Conservation (phyloP, 2,329 filamentous ascomycete genomes). For the Phyllosticta citrichinensis region DNA sequence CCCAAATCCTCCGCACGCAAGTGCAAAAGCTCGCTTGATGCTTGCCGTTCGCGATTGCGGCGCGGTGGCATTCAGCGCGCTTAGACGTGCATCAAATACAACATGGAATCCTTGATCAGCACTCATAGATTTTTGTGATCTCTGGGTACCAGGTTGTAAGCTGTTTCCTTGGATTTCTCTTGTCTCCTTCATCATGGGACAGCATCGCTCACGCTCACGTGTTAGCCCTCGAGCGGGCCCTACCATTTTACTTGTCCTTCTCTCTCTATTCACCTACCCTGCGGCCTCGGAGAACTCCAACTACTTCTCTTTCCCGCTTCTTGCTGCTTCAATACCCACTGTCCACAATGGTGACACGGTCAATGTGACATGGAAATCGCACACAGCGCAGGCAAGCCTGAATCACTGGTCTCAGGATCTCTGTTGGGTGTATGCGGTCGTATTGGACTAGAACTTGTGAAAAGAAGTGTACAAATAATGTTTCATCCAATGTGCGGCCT, state of each 20-base stretch:
- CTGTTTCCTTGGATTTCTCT: not conserved
- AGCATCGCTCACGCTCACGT: not conserved
- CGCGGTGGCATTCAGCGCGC: not conserved
- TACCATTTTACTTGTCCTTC: not conserved
- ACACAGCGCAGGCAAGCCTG: not conserved
- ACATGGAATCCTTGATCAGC: not conserved
- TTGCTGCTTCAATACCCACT: not conserved
- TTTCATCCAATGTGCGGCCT: too few relatives aligned
- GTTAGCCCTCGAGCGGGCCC: not conserved
- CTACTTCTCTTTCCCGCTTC: constrained; percentile 1
- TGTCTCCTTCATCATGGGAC: not conserved
- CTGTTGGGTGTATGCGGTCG: not conserved
- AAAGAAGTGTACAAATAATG: too few relatives aligned
- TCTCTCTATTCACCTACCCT: not conserved
- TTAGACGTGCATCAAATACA: not conserved
- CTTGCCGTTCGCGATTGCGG: not conserved
- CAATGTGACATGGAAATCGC: constrained; percentile 4
- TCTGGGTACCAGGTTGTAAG: not conserved
- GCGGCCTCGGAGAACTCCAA: not conserved
- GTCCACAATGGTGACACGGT: constrained; percentile 3
- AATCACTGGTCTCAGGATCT: not conserved
- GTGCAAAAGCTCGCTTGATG: not conserved
- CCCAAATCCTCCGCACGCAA: not conserved
- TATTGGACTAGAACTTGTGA: too few relatives aligned
- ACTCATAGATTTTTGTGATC: not conserved